These are phyloP conservation scores for Brettanomyces custersianus DNA, from an alignment of 805 yeast species.

Conservation along the genomic window DNA sequence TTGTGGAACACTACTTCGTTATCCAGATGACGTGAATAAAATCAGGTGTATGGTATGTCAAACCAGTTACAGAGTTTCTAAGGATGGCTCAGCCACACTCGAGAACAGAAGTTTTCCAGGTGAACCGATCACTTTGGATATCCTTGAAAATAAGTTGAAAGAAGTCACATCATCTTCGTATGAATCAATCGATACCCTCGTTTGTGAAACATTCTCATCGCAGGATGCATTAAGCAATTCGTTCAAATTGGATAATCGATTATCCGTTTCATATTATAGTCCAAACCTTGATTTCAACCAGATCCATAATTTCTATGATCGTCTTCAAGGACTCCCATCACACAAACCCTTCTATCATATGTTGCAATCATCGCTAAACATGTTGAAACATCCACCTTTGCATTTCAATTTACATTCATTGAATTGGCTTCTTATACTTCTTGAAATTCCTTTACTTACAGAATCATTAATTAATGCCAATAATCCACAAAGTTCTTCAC, in stretches of 20 bases:
- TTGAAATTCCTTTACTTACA: conserved; percentile 59
- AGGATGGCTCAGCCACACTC: not conserved
- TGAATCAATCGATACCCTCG: conserved; percentile 40
- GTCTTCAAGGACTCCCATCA: conserved; percentile 45
- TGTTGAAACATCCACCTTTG: conserved; percentile 42
- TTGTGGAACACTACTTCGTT: conserved; percentile 10
- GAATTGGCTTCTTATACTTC: conserved; percentile 53
- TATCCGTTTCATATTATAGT: conserved; percentile 26
- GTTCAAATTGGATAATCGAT: conserved; percentile 30
- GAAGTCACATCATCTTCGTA: too few relatives aligned
- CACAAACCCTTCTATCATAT: conserved; percentile 51
- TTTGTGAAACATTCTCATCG: conserved; percentile 40
- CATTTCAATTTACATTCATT: conserved; percentile 34
- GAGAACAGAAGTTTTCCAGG: too few relatives aligned
- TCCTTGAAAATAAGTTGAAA: too few relatives aligned
- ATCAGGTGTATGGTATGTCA: conserved; percentile 11
- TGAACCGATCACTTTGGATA: too few relatives aligned
- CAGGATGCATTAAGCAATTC: conserved; percentile 42
- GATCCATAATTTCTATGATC: conserved; percentile 35
- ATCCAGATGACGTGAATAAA: conserved; percentile 7
- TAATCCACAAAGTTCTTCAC: conserved; percentile 1
- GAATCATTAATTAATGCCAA: conserved; percentile 32
- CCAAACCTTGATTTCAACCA: conserved; percentile 44
- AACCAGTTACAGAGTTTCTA: conserved; percentile 3
- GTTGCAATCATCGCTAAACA: conserved; percentile 39